phyloP scores from a whole-genome alignment of 129 eudicot genomes.

The Daucus carota region DNA sequence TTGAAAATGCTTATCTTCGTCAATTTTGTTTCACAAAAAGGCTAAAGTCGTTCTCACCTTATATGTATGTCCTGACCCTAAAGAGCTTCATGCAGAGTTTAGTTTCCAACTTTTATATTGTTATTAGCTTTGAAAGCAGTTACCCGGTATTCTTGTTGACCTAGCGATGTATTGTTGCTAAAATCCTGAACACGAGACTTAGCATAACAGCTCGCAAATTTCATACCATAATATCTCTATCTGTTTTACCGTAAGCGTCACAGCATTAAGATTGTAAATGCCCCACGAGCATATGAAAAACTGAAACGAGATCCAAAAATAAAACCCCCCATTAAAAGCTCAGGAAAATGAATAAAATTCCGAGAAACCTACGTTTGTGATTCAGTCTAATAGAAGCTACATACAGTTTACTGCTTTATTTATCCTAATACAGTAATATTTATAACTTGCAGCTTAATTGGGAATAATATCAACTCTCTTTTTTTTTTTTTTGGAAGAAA shows the following conservation, averaged over 20 bases:
- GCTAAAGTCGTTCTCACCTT: not conserved
- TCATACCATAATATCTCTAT: not conserved
- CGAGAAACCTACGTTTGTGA: no score
- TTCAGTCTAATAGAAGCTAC: not conserved
- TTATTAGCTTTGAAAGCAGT: not conserved
- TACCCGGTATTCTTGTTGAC: not conserved
- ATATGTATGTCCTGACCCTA: no score
- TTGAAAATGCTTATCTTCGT: no score
- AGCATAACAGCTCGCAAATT: not conserved
- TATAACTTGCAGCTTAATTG: no score
- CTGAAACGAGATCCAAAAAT: no score
- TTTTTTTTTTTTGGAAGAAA: no score
- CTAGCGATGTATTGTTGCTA: not conserved
- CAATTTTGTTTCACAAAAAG: no score
- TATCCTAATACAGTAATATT: not conserved
- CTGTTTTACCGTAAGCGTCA: not conserved
- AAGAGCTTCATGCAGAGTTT: not conserved
- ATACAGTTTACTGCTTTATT: not conserved
- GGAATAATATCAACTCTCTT: no score
- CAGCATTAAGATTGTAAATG: not conserved
- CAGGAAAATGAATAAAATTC: no score
- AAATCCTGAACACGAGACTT: not conserved
- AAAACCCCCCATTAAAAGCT: no score
- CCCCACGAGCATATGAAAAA: no score
- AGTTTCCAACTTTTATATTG: not conserved